phyloP scores from a whole-genome alignment of 345 rosid genomes.

The Ceriops tagal region DNA sequence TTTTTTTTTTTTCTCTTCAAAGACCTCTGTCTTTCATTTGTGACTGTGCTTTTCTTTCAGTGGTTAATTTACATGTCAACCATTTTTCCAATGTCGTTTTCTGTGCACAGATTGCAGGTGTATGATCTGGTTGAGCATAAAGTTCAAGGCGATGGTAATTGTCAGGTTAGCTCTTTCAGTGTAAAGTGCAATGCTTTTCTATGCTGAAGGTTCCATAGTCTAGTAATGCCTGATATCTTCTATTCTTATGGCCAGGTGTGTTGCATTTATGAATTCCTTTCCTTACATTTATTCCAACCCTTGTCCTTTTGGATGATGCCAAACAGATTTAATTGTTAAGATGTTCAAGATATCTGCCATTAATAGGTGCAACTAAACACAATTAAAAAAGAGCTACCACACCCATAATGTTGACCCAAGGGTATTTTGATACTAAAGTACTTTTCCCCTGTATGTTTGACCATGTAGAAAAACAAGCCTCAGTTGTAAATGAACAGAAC shows the following conservation, averaged over 20 bases:
- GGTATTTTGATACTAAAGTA: too few relatives aligned
- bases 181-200: not conserved
- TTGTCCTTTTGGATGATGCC: not conserved
- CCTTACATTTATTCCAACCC: not conserved
- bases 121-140: slow-evolving; percentile 62
- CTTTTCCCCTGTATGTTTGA: too few relatives aligned
- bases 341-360: not conserved
- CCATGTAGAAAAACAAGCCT: too few relatives aligned
- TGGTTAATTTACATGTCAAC: too few relatives aligned
- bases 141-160: slow-evolving; percentile 68
- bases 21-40: not conserved
- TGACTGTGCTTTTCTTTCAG: too few relatives aligned
- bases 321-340: not conserved
- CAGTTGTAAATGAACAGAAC: too few relatives aligned
- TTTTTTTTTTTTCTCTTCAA: not conserved
- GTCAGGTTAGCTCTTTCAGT: slow-evolving; percentile 44
- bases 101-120: slow-evolving; percentile 43
- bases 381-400: too few relatives aligned
- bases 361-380: not conserved
- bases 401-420: too few relatives aligned
- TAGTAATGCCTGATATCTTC: not conserved
- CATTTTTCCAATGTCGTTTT: too few relatives aligned
- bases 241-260: not conserved
- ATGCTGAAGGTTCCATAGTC: slow-evolving; percentile 7
- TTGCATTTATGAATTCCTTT: not conserved